Base-by-base conservation (phyloP, 345 rosid species). In the Orychophragmus violaceus region DNA sequence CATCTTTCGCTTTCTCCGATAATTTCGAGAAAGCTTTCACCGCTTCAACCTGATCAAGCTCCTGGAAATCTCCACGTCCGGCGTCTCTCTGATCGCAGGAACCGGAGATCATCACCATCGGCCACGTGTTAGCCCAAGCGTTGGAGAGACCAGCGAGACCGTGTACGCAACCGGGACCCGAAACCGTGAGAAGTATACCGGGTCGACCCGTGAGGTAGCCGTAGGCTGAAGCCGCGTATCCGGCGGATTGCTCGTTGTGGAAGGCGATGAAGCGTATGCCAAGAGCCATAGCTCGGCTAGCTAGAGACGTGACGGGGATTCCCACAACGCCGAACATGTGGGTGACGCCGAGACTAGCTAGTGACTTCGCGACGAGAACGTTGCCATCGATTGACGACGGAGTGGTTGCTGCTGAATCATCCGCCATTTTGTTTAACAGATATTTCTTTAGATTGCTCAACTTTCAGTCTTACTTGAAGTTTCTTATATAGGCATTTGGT, bases 201-300 rank as follows among this genome's bases (percentile, higher is more conserved):
- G 96, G 92, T n/a, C 71, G 76, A 39, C 94, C 96, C 0, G 95
- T 88, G 63, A 94, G 95, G 76, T 87, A 90, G 8, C 99, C 97
- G 70, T 86, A 94, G 9, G 96, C 96, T 3, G 97, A 90, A 69
- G 99, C 97, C 35, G 97, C 97, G 71, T 94, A 94, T 1, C 99
- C 99, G 0, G 99, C 99, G 27, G 99, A 88, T 74, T 90, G 99
- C 77, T 94, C 99, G 80, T 94, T 94, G 82, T 90, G 97, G 79
- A 88, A 90, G 60, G 99, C 99, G 62, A 90, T 24, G 83, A 94
- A 90, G 45, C 97, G 95, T 74, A 94, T 74, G 13, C 99, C 99
- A 0, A 82, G 62, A 5, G 89, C 69, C 51, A 90, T 87, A 19
- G 95, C 87, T 30, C 91, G 92, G 75, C 62, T 94, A 3, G 99